Evolutionary conservation across 23 red algal genomes (phyloP).

Genomic region (Pyropia yezoensis): DNA sequence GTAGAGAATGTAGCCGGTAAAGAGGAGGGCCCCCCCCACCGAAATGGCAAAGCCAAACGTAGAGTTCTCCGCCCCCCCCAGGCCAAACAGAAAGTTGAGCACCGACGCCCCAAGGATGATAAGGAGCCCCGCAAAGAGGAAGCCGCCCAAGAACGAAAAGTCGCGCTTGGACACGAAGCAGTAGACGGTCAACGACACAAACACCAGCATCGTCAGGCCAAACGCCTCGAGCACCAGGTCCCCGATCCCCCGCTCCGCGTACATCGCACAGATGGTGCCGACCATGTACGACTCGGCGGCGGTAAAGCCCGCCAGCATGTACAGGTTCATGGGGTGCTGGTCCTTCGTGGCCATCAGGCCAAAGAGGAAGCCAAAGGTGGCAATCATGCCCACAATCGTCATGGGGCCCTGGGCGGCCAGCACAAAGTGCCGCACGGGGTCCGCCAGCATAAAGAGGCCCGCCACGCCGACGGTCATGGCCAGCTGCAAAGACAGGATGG

Average conservation of each 20-base stretch:
- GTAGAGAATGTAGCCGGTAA: constrained; percentile 92
- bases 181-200: constrained; percentile 73
- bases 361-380: constrained; percentile 59
- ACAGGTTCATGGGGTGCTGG: constrained; percentile 53
- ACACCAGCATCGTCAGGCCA: constrained; percentile 54
- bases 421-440: constrained; percentile 32
- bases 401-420: constrained; percentile 19
- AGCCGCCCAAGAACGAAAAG: constrained; percentile 88
- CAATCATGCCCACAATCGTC: constrained; percentile 50
- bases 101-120: constrained; percentile 49
- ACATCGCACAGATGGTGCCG: constrained; percentile 62
- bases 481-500: constrained; percentile 74
- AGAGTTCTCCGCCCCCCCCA: constrained; percentile 40
- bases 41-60: constrained; percentile 62
- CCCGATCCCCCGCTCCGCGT: constrained; percentile 49
- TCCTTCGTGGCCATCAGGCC: constrained; percentile 51
- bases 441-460: constrained; percentile 64
- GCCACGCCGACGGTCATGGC: constrained; percentile 55
- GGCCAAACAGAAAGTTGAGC: constrained; percentile 64
- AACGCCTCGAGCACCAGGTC: constrained; percentile 70
- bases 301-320: constrained; percentile 65
- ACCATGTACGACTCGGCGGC: constrained; percentile 52
- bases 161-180: constrained; percentile 69
- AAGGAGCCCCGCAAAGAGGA: constrained; percentile 62
- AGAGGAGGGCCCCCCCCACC: constrained; percentile 50